Percentiles rank a stretch among this genome's conserved stretches.
phyloP scores from a whole-genome alignment of 1,139 yeast species.

The Kodamaea fungicola region DNA sequence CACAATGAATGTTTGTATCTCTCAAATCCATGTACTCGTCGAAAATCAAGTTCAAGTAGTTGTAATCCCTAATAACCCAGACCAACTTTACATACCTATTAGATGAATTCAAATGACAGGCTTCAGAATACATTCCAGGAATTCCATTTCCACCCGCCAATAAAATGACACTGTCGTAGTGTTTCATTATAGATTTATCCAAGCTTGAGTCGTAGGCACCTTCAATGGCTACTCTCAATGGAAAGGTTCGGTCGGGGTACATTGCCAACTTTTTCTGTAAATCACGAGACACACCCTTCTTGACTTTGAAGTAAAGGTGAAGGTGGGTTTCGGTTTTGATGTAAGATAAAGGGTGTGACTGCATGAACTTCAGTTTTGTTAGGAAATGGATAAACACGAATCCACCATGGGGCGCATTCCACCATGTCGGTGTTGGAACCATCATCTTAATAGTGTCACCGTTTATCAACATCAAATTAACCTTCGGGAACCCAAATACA shows the following conservation, averaged over 20 bases:
- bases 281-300: conserved; percentile 33
- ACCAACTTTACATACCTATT: conserved; percentile 33
- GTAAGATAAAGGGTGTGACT: conserved; percentile 41
- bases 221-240: conserved; percentile 38
- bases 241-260: conserved; percentile 21
- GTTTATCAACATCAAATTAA: conserved; percentile 30
- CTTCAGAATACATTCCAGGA: conserved; percentile 45
- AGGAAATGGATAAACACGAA: conserved; percentile 50
- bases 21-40: conserved; percentile 42
- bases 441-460: conserved; percentile 40
- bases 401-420: conserved; percentile 47
- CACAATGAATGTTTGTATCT: conserved; percentile 27
- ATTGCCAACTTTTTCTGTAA: conserved; percentile 20
- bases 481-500: conserved; percentile 38
- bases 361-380: conserved; percentile 30
- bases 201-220: conserved; percentile 42
- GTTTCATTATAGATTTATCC: conserved; percentile 30
- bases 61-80: conserved; percentile 52
- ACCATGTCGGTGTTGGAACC: conserved; percentile 38
- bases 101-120: conserved; percentile 20
- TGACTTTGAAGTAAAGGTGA: conserved; percentile 32
- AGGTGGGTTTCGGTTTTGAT: conserved; percentile 21
- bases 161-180: conserved; percentile 33
- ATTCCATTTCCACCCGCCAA: conserved; percentile 50
- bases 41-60: conserved; percentile 47